Evolutionary conservation across 805 yeast species (phyloP).

Genomic region (Myxozyma geophila): DNA sequence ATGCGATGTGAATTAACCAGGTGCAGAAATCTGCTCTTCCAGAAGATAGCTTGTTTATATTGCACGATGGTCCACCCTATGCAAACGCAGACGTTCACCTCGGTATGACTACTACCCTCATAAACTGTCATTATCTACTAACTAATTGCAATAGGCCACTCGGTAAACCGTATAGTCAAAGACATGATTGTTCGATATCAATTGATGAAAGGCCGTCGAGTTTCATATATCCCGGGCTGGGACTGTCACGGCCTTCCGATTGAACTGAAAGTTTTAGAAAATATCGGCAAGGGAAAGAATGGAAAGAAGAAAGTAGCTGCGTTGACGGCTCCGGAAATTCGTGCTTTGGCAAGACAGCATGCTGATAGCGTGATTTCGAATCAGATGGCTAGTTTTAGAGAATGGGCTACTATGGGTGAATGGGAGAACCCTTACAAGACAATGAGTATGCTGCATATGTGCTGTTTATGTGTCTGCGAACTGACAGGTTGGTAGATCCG

Average conservation of each 20-base stretch:
- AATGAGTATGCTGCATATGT: slow-evolving; percentile 45
- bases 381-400: slow-evolving; percentile 68
- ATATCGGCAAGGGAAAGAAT: slow-evolving; percentile 42
- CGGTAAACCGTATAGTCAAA: slow-evolving; percentile 84
- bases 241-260: slow-evolving; percentile 99
- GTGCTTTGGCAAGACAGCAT: slow-evolving; percentile 67
- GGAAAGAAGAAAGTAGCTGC: slow-evolving; percentile 39
- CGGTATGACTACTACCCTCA: slow-evolving; percentile 24
- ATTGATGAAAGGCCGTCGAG: slow-evolving; percentile 62
- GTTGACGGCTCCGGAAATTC: slow-evolving; percentile 55
- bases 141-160: slow-evolving; percentile 58
- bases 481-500: slow-evolving; percentile 44
- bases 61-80: slow-evolving; percentile 98
- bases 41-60: slow-evolving; percentile 52
- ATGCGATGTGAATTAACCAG: background rate
- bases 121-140: background rate
- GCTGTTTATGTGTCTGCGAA: background rate
- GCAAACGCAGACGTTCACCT: slow-evolving; percentile 94
- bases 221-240: slow-evolving; percentile 92
- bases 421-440: slow-evolving; percentile 78
- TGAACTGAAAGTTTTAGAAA: slow-evolving; percentile 77
- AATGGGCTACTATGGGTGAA: slow-evolving; percentile 82
- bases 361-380: slow-evolving; percentile 68
- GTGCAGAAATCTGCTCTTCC: slow-evolving; percentile 33
- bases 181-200: slow-evolving; percentile 81